These are phyloP conservation scores for Backusella australiensis DNA, from an alignment of 192 early-diverging fungal genomes.

Conservation along the genomic window DNA sequence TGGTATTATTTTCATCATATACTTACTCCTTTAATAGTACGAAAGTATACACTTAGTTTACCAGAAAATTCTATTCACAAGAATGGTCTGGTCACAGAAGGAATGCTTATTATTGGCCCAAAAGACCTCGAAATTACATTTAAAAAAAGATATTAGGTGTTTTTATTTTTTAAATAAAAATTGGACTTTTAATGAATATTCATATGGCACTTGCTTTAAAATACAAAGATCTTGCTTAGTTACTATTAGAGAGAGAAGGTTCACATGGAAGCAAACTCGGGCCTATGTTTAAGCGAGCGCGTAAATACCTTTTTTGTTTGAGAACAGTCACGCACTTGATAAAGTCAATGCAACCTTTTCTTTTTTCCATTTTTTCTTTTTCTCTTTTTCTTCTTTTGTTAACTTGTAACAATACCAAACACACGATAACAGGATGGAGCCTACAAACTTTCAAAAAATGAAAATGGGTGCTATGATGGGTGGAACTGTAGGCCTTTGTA, in stretches of 20 bases:
- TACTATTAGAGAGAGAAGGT: too few species aligned
- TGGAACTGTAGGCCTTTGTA: slow-evolving; percentile 59
- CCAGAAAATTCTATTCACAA: slow-evolving; percentile 21
- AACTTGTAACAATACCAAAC: background rate
- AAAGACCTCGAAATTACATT: background rate
- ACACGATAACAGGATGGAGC: slow-evolving; percentile 36
- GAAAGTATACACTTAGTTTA: slow-evolving; percentile 20
- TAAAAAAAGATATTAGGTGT: slow-evolving; percentile 13
- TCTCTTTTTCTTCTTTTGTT: background rate
- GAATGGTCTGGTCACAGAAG: background rate
- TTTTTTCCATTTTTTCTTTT: too few species aligned
- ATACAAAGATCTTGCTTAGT: too few species aligned
- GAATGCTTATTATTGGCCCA: background rate
- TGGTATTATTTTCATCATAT: background rate
- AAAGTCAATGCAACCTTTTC: background rate
- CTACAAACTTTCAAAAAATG: slow-evolving; percentile 53
- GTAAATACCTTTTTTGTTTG: too few species aligned
- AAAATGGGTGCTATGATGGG: slow-evolving; percentile 68
- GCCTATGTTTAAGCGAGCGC: background rate
- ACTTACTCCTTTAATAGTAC: background rate
- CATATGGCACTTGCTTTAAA: too few species aligned
- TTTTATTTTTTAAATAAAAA: background rate
- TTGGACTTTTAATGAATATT: too few species aligned
- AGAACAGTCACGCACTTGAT: background rate
- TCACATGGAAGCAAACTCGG: background rate